Evolutionary conservation across 2,329 filamentous ascomycete species (phyloP).

Genomic region (Hymenoscyphus fraxineus): DNA sequence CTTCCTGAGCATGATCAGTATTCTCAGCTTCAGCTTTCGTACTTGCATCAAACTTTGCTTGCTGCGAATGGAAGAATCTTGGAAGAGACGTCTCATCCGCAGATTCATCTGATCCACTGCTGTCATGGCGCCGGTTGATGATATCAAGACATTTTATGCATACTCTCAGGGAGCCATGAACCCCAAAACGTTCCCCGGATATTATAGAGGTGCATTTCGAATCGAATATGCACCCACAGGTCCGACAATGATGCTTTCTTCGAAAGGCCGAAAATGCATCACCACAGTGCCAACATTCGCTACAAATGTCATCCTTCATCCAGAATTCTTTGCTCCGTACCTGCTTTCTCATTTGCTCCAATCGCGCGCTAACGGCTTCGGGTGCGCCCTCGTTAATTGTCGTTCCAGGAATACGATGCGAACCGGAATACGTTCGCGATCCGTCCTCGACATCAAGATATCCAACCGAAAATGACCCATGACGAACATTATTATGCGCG

Average conservation of each 20-base stretch:
- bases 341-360: constrained; percentile 75
- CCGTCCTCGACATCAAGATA: constrained; percentile 49
- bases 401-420: constrained; percentile 52
- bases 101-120: constrained; percentile 82
- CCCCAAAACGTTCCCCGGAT: constrained; percentile 80
- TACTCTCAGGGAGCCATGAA: constrained; percentile 77
- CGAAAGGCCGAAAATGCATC: constrained; percentile 89
- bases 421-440: constrained; percentile 39
- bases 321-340: constrained; percentile 94
- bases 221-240: constrained; percentile 97
- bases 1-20: constrained; percentile 32
- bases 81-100: constrained; percentile 70
- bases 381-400: constrained; percentile 53
- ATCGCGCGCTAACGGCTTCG: constrained; percentile 55
- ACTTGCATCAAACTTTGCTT: constrained; percentile 42
- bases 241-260: constrained; percentile 93
- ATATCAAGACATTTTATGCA: constrained; percentile 91
- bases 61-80: constrained; percentile 54
- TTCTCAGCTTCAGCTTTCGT: constrained; percentile 40
- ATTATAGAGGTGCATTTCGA: constrained; percentile 94
- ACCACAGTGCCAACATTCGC: constrained; percentile 92
- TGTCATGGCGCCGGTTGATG: constrained; percentile 85
- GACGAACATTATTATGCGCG: constrained; percentile 54
- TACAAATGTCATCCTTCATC: constrained; percentile 99
- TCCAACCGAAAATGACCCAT: constrained; percentile 52